Percentiles rank a stretch among this genome's conserved stretches.
phyloP scores from a whole-genome alignment of 1,139 yeast species.

The Suhomyces kunorum region DNA sequence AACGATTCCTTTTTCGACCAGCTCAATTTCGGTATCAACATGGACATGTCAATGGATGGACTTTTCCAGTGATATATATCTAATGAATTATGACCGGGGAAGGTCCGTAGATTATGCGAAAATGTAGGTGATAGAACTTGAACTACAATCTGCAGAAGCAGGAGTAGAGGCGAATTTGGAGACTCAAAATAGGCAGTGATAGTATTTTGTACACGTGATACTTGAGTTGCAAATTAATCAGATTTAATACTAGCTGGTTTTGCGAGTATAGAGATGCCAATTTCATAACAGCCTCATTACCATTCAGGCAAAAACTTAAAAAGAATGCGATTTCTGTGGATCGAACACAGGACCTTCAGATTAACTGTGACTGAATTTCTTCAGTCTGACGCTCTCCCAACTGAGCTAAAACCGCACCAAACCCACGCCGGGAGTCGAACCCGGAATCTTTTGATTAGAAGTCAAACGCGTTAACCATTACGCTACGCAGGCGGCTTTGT shows the following conservation, averaged over 20 bases:
- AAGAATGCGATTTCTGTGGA: constrained; percentile 38
- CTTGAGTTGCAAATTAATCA: too few relatives aligned
- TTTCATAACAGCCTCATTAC: too few relatives aligned
- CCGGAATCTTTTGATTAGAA: constrained; percentile 22
- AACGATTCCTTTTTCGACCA: constrained; percentile 30
- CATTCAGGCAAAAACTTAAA: too few relatives aligned
- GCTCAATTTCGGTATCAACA: constrained; percentile 16
- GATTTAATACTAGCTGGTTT: too few relatives aligned
- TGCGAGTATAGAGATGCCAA: too few relatives aligned
- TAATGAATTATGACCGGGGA: not conserved
- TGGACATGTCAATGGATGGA: constrained; percentile 16
- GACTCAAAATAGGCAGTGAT: too few relatives aligned
- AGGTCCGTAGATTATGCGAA: too few relatives aligned
- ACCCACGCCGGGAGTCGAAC: constrained; percentile 23
- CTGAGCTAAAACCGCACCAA: constrained; percentile 62
- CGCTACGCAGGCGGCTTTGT: constrained; percentile 20
- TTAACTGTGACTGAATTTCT: constrained; percentile 46
- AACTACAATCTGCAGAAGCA: too few relatives aligned
- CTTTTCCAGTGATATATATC: constrained; percentile 1
- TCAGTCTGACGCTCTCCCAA: constrained; percentile 93
- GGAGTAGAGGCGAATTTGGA: too few relatives aligned
- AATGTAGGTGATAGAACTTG: too few relatives aligned
- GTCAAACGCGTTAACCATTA: constrained; percentile 23
- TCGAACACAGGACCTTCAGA: constrained; percentile 62
- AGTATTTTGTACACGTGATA: too few relatives aligned